These are phyloP conservation scores for Harringtonia aguacate DNA, from an alignment of 2,329 filamentous ascomycete genomes.

Conservation along the genomic window DNA sequence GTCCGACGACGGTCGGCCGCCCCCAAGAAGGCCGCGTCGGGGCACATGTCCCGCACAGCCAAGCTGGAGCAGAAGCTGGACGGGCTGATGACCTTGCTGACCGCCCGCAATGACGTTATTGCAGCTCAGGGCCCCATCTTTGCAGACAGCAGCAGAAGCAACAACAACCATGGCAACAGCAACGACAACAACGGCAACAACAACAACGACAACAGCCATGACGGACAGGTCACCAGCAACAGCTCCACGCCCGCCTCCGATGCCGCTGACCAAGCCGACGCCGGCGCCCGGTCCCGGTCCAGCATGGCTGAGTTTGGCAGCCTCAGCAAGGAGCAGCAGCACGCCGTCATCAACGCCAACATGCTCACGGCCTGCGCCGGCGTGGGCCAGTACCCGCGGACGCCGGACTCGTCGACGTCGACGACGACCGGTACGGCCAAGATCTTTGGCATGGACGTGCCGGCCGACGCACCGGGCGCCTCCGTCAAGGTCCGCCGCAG, in stretches of 20 bases:
- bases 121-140: no score
- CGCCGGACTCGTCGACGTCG: constrained; percentile 6
- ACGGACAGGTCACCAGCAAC: background rate
- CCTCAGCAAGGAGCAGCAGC: no score
- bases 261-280: no score
- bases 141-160: constrained; percentile 16
- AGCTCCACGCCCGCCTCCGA: no score
- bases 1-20: constrained; percentile 24
- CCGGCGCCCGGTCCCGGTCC: no score
- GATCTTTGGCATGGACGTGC: background rate
- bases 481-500: no score
- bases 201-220: background rate
- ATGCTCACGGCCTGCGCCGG: no score
- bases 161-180: constrained; percentile 9
- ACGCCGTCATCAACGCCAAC: no score
- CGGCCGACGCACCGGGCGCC: background rate
- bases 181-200: constrained; percentile 3
- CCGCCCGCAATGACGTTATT: constrained; percentile 13
- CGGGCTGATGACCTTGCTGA: constrained; percentile 33
- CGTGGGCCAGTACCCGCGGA: no score
- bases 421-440: background rate
- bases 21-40: constrained; percentile 22
- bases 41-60: constrained; percentile 21
- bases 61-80: constrained; percentile 39
- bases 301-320: no score